Evolutionary conservation across 2,329 filamentous ascomycete species (phyloP), one percentile per base, ranked within the genome.

Genomic region (Mycocentrospora acerina): DNA sequence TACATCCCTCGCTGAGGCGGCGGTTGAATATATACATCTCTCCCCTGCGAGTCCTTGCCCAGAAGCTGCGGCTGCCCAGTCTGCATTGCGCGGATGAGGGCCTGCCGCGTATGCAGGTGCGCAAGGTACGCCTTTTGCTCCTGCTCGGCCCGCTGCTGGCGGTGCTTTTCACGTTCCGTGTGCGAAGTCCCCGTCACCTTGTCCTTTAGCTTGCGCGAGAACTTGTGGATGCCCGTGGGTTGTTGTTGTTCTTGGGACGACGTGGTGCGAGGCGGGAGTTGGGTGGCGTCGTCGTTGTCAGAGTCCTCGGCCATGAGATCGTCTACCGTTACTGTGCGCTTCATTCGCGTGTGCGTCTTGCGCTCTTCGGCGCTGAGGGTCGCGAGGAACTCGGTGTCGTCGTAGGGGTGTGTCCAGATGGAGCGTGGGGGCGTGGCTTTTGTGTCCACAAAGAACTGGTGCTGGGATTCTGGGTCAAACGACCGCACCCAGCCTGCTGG

Each of bases 371-470:
- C 58, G 0, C 71, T 59, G 0, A 83, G 66, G 0, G 71, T 72
- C 19, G 54, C 54, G 17, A 83, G 64, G 55, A 75, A 82, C 34
- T 72, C 50, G 2, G 76, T 71, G 53, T 82, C 80, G 52, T 83
- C 80, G 58, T 81, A 77, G 0, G 80, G 80, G 54, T 83, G 80
- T 29, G 74, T 71, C 80, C 80, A 83, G 49, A 79, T 81, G 40
- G 74, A 76, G 31, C 77, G 73, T 1, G 79, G 78, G 1, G 79
- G 79, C 10, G 73, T 62, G 18, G 68, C 60, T 19, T 53, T 72
- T 1, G 78, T 82, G 61, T 83, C 76, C 53, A 83, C 79, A 62
- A 80, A 83, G 73, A 81, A 83, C 52, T 82, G 79, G 53, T 83
- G 80, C 13, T 73, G 57, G 10, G 69, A 70, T 35, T 74, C 53